Evolutionary conservation across 2,329 filamentous ascomycete species (phyloP), one percentile per base, ranked within the genome.

Genomic region (Fusarium nematophilum): DNA sequence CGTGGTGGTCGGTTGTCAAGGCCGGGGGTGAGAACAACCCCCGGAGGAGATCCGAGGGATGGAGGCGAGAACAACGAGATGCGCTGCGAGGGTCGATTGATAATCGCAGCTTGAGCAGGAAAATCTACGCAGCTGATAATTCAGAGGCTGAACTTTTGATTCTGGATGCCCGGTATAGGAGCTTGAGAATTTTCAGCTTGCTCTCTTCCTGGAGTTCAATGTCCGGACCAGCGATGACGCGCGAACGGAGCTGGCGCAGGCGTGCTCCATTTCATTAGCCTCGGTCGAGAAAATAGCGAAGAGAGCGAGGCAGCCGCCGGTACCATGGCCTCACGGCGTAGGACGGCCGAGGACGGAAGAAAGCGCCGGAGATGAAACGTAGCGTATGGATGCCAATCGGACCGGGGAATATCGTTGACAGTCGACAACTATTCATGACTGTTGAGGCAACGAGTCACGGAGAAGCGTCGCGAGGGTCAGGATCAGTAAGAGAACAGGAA

Each of bases 381-480:
- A 56, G 51, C 45, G 55, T 51, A 36, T 34, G 44, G 23, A 47
- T 38, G 33, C 48, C 52, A 65, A 64, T 64, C 61, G 60, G 61
- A 51, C 61, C 61, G 61, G 37, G 36, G 23, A 57, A 38, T 37
- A 43, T 39, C 37, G 50, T 51, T 48, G 47, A 53, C 47, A 44
- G 40, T 44, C 39, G 54, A 53, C 31, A 58, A 27, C 52, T 53
- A 27, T 51, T 57, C 40, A 47, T 58, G 46, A 48, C 21, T 33
- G 9, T 49, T 30, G 15, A 27, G 36, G 27, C 34, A 40, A 42
- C 46, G 46, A 50, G 46, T 50, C 36, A 50, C 9, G 17, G 36
- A 30, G 18, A 14, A 37, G 30, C 18, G 38, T 23, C 38, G 29
- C 37, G 31, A 42, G 51, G 14, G 29, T 39, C 27, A 25, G 36